These are phyloP conservation scores for Apophysomyces ossiformis DNA, from an alignment of 371 early-diverging fungal species.

Conservation along the genomic window DNA sequence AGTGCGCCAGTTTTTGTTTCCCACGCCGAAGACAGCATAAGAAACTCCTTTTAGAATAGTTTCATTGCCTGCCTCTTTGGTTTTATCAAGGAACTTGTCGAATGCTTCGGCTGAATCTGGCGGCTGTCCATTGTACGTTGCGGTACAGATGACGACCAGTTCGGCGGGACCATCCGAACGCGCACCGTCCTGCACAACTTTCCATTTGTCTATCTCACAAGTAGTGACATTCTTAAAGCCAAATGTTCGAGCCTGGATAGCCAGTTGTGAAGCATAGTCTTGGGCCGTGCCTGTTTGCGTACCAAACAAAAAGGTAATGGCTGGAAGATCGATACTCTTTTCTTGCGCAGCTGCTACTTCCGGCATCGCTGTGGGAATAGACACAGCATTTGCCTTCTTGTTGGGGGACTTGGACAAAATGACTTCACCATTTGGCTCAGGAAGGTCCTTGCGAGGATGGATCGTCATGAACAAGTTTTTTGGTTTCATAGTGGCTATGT, in stretches of 20 bases:
- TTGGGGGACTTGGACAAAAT: no score
- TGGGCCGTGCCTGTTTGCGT: constrained; percentile 61
- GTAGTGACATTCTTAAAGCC: constrained; percentile 43
- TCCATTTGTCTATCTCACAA: constrained; percentile 55
- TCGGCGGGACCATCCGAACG: constrained; percentile 38
- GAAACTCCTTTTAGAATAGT: constrained; percentile 35
- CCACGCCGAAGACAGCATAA: constrained; percentile 60
- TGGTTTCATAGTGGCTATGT: constrained; percentile 17
- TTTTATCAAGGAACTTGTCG: constrained; percentile 46
- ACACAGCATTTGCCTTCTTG: no score
- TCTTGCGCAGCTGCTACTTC: background rate
- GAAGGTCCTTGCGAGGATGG: constrained; percentile 20
- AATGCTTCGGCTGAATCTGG: constrained; percentile 62
- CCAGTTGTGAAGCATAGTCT: constrained; percentile 54
- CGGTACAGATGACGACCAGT: constrained; percentile 50
- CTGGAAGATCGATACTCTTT: constrained; percentile 25
- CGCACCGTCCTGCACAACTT: constrained; percentile 36
- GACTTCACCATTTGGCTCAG: constrained; percentile 1
- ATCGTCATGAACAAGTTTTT: constrained; percentile 18
- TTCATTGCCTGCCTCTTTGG: constrained; percentile 27
- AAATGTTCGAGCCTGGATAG: constrained; percentile 46
- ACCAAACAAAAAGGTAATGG: constrained; percentile 57
- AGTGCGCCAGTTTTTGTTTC: constrained; percentile 66
- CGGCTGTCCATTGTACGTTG: constrained; percentile 62
- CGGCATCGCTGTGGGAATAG: constrained; percentile 17